Evolutionary conservation across 78 protist species (phyloP).

Genomic region (Dictyostelium discoideum): DNA sequence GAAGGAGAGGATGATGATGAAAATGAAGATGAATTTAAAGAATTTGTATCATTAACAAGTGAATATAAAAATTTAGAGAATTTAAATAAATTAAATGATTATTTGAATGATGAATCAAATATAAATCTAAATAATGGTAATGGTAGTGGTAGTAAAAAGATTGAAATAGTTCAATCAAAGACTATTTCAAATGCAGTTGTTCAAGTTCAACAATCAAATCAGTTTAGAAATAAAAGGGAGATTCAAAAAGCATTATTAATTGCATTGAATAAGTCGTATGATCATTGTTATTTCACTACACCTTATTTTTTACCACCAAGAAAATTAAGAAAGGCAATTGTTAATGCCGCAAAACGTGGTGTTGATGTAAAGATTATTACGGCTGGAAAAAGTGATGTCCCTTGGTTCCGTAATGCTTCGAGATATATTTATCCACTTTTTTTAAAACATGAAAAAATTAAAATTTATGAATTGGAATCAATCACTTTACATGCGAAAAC

Average conservation of each 20-base stretch:
- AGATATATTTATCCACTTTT: conserved; percentile 43
- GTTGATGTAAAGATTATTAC: conserved; percentile 54
- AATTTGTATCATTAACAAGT: background rate
- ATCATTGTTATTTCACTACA: conserved; percentile 61
- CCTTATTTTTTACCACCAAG: conserved; percentile 79
- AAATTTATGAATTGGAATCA: conserved; percentile 36
- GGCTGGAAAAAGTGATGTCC: conserved; percentile 68
- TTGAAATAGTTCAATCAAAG: background rate
- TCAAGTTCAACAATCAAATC: conserved; percentile 62
- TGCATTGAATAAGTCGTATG: background rate
- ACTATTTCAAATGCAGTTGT: background rate
- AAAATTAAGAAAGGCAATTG: conserved; percentile 28
- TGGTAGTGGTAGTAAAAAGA: background rate
- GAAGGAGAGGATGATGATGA: background rate
- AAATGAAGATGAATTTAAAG: conserved; percentile 30
- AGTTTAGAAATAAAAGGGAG: conserved; percentile 28
- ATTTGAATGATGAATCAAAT: background rate
- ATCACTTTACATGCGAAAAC: conserved; percentile 71
- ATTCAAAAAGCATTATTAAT: conserved; percentile 47
- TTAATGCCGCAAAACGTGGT: conserved; percentile 61
- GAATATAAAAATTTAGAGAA: background rate
- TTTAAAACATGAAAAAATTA: background rate
- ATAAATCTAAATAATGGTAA: background rate
- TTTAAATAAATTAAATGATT: background rate
- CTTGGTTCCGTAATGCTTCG: conserved; percentile 64